Base-by-base conservation (phyloP, 2,329 filamentous ascomycete genomes). In the Xylaria sp. region DNA sequence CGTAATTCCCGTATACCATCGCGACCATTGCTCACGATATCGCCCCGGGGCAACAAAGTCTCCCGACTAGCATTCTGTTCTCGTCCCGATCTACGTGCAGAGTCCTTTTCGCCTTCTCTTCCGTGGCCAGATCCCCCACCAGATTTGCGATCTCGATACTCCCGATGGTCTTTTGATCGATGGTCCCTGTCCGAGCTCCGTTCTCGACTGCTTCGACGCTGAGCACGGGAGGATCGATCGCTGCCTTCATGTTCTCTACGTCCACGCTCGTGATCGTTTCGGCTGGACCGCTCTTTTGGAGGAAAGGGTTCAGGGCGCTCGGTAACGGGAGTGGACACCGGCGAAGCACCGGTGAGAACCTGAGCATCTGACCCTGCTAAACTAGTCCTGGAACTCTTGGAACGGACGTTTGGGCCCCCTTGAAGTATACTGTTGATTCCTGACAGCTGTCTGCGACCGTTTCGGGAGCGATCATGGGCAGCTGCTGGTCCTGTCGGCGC, bases 371-470 rank as follows among this genome's bases (percentile, higher is more conserved):
- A 88, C 20, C 83, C 83, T 20, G 81, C 84, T 41, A 88, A 74
- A 65, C 81, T 83, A 60, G 79, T 80, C 15, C 82, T 80, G 69
- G 73, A 80, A 78, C 70, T 76, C 76, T 69, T 80, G 69, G 65
- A 80, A 73, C 80, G 77, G 41, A 78, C 71, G 45, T 72, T 78
- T 10, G 78, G 79, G 52, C 78, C 81, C 34, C 78, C 82, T 76
- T 86, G 84, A 4, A 89, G 81, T 59, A 84, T 87, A 69, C 79
- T 88, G 72, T 89, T 88, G 67, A 91, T 90, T 53, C 86, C 85
- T 13, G 84, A 84, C 34, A 90, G 80, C 72, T 90, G 86, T 65
- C 87, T 81, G 20, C 83, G 81, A 34, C 84, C 76, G 55, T 77
- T 77, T 62, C 82, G 72, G 70, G 75, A 79, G 32, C 79, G 76